These are phyloP conservation scores for Leucogyrophana mollusca DNA, from an alignment of 768 basidiomycete species.

Conservation along the genomic window DNA sequence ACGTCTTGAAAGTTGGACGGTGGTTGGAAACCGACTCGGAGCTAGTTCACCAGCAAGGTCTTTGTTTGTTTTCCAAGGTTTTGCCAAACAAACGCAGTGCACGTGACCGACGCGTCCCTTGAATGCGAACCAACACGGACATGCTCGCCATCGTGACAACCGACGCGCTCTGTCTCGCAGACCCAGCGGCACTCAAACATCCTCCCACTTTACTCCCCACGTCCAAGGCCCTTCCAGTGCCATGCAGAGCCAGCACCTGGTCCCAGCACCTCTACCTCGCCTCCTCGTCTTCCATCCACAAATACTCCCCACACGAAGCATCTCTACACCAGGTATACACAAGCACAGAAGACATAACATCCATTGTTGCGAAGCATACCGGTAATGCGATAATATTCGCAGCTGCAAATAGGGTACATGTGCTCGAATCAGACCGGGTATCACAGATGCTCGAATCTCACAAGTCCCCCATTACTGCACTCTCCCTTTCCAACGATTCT, in stretches of 20 bases:
- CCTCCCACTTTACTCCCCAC: constrained; percentile 40
- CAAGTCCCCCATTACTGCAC: constrained; percentile 44
- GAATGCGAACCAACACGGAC: background rate
- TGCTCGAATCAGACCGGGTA: constrained; percentile 50
- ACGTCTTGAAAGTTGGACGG: too few relatives aligned
- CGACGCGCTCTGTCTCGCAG: constrained; percentile 46
- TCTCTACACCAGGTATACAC: constrained; percentile 43
- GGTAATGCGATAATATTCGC: constrained; percentile 47
- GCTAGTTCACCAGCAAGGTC: too few relatives aligned
- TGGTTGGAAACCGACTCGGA: too few relatives aligned
- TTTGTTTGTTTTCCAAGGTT: too few relatives aligned
- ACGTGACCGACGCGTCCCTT: too few relatives aligned
- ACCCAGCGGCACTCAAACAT: constrained; percentile 46
- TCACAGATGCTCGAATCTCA: constrained; percentile 52
- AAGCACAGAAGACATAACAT: constrained; percentile 26
- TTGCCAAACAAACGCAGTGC: too few relatives aligned
- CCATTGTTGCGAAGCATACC: constrained; percentile 33
- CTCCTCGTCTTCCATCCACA: constrained; percentile 44
- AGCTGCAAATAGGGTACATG: constrained; percentile 42
- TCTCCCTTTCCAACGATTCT: constrained; percentile 60
- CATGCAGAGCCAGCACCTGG: constrained; percentile 47
- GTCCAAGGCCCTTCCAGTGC: constrained; percentile 18
- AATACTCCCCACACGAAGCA: constrained; percentile 50
- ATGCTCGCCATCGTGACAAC: constrained; percentile 60
- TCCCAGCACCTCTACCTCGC: constrained; percentile 56